Base-by-base conservation (phyloP, 371 early-diverging fungal species). In the Mortierella sp. region DNA sequence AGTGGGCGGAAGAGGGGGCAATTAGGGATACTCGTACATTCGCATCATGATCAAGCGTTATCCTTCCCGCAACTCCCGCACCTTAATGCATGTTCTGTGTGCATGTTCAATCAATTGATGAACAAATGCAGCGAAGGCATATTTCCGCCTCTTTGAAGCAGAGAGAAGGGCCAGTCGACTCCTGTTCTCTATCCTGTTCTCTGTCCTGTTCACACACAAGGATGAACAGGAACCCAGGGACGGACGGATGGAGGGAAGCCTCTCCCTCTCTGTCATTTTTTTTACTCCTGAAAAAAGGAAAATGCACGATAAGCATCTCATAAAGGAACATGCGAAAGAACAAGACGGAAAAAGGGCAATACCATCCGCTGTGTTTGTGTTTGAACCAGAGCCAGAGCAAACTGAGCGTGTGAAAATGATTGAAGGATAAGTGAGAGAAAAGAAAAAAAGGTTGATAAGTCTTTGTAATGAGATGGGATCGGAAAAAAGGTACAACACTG, bases 161-260 rank as follows among this genome's bases (percentile, higher is more conserved):
- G 5, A 4, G 38, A 7, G 5, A 38, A 24, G 6, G 18, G 38
- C 6, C 63, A 35, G 7, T 16, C 18, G 32, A 12, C n/a, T 32
- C 21, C 41, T n/a, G 44, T 21, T 27, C 27, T 71, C 24, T 72
- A 14, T 43, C 38, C 21, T n/a, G 29, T 29, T n/a, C 32, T 32
- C 32, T 32, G 32, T 43, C 38, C 21, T 27, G 29, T 29, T n/a
- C 32, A 21, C 54, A 44, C 56, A 41, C 72, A 77, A 77, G 77
- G 72, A 75, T 38, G 79, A 68, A 78, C 70, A 74, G 70, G 79
- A 74, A 70, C 74, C 10, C 41, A 74, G 21, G 71, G 44, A 29
- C 71, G 48, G 43, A 72, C 27, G 74, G 32, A 29, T 38, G 21
- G 71, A 16, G 10, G 32, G 71, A 4, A n/a, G 71, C 4, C 16